Conservation (phyloP, 768 basidiomycete genomes). For the Tulasnella calospora region DNA sequence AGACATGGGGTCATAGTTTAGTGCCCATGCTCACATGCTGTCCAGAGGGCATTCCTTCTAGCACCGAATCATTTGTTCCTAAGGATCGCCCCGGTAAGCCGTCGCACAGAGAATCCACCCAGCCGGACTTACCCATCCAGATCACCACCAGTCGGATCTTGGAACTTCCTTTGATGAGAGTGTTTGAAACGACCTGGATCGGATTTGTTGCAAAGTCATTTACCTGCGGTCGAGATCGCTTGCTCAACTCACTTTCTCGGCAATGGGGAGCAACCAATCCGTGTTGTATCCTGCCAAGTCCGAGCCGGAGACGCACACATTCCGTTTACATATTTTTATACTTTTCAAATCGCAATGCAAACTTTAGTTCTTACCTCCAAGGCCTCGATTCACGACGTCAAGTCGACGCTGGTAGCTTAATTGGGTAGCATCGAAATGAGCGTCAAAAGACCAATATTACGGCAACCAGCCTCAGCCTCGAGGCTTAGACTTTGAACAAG, state of each 20-base stretch:
- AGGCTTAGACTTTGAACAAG: neutral
- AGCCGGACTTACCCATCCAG: slow-evolving; percentile 62
- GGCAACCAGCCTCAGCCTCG: neutral
- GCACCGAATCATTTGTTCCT: slow-evolving; percentile 25
- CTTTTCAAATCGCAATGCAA: too few species aligned
- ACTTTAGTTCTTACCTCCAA: slow-evolving; percentile 36
- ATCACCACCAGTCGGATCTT: slow-evolving; percentile 69
- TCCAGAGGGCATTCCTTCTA: slow-evolving; percentile 22
- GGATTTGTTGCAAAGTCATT: neutral
- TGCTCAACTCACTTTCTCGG: slow-evolving; percentile 56
- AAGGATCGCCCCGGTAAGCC: neutral
- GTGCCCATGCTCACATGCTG: slow-evolving; percentile 8
- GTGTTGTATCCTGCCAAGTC: slow-evolving; percentile 65
- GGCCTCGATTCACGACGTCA: slow-evolving; percentile 83
- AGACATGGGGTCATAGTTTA: neutral
- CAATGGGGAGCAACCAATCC: slow-evolving; percentile 74
- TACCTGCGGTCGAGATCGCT: neutral
- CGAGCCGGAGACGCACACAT: neutral
- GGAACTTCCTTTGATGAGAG: slow-evolving; percentile 45
- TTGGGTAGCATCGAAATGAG: neutral
- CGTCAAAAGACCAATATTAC: slow-evolving; percentile 4
- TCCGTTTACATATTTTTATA: too few species aligned
- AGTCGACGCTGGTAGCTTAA: slow-evolving; percentile 69
- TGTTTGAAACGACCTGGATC: neutral
- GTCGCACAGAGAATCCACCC: neutral